Percentiles rank a stretch among this genome's conserved stretches.
These are phyloP conservation scores for Penicillium salamii DNA, from an alignment of 495 filamentous ascomycete species.

Conservation along the genomic window DNA sequence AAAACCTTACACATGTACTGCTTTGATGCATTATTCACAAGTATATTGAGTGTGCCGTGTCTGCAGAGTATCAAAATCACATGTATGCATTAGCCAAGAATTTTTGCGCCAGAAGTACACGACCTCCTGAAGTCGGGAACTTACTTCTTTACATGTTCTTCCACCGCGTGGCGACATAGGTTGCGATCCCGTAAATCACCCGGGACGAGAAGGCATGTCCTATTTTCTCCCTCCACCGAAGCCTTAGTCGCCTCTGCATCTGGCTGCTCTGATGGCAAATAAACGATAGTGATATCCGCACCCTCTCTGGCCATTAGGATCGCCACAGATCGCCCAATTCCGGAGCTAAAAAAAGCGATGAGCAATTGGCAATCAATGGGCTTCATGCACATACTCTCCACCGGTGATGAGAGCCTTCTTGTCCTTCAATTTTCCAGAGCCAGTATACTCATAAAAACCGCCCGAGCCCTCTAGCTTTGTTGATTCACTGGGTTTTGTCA, in stretches of 20 bases:
- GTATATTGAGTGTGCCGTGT: slow-evolving; percentile 49
- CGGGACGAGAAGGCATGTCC: slow-evolving; percentile 43
- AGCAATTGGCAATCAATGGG: neutral
- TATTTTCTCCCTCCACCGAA: slow-evolving; percentile 45
- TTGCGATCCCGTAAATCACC: slow-evolving; percentile 48
- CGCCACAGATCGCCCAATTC: slow-evolving; percentile 51
- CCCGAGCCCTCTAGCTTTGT: slow-evolving; percentile 25
- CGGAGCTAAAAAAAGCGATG: slow-evolving; percentile 29
- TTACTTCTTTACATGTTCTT: slow-evolving; percentile 49
- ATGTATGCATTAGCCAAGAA: neutral
- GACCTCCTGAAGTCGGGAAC: no score
- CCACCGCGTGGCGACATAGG: slow-evolving; percentile 46
- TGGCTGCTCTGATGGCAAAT: slow-evolving; percentile 48
- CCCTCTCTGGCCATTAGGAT: slow-evolving; percentile 55
- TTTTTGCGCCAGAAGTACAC: no score
- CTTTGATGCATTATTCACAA: slow-evolving; percentile 62
- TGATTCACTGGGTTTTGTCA: slow-evolving; percentile 20
- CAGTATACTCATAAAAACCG: slow-evolving; percentile 39
- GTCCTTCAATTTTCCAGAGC: slow-evolving; percentile 45
- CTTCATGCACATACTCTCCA: slow-evolving; percentile 39
- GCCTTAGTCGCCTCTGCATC: slow-evolving; percentile 51
- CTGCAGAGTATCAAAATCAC: slow-evolving; percentile 15
- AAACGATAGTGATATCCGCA: slow-evolving; percentile 50
- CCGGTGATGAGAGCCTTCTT: slow-evolving; percentile 52
- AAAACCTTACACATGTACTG: slow-evolving; percentile 53